Base-by-base conservation (phyloP, 805 yeast genomes). In the Zygosaccharomyces siamensis region DNA sequence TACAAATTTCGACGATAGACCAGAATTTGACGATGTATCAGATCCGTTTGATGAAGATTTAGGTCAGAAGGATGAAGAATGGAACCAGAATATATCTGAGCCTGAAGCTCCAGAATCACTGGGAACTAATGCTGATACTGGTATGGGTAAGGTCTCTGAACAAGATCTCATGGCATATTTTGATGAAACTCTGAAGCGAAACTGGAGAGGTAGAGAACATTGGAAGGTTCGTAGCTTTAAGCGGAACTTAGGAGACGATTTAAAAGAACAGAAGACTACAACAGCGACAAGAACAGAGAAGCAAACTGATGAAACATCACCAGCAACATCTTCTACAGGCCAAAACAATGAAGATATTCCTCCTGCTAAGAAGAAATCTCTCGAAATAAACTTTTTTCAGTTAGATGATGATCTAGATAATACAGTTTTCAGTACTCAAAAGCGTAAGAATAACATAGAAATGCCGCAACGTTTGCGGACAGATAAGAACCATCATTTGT, bases 141-240 rank as follows among this genome's bases (percentile, higher is more conserved):
- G 49, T 3, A 51, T 64, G 31, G 62, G 62, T 6, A 60, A 63
- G 37, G 61, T 72, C 14, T 67, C 79, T 54, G 87, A 82, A 57
- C 74, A 73, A 43, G 87, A 83, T 58, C 68, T 88, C 37, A 80
- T 87, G 78, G 84, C 89, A 2, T 85, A 88, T 62, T 89, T 89
- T 66, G 96, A 89, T 62, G 81, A 80, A 46, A 75, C 80, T 18
- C 73, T 88, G 67, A 78, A 74, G 49, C 64, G 65, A 40, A 85
- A 81, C 62, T 90, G 97, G 97, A 78, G 95, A 26, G 97, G 97
- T 7, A 86, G 92, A 11, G 92, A 87, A 55, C 95, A 88, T 67
- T 92, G 97, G 97, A 86, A 85, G 66, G 84, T 92, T 8, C 71
- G 77, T 37, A 77, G 80, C 11, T 65, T 84, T 42, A 83, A 80